Evolutionary conservation across 2,329 filamentous ascomycete genomes (phyloP).

Genomic region (Trichoderma koningiopsis): DNA sequence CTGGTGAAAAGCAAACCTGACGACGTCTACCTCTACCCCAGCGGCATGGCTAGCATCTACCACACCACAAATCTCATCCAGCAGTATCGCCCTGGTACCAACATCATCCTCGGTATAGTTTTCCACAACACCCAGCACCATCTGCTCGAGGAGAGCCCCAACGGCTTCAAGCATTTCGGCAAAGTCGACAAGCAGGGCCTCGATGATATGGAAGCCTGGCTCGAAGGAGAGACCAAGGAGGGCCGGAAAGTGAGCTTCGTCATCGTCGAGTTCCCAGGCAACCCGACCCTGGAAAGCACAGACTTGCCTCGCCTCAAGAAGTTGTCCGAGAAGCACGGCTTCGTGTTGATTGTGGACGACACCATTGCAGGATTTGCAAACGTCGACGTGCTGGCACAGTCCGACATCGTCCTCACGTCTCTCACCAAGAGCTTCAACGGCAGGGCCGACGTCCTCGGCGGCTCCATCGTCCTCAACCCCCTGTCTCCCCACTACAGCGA

Average conservation of each 20-base stretch:
- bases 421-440: constrained; percentile 64
- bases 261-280: constrained; percentile 50
- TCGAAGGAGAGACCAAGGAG: constrained; percentile 43
- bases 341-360: constrained; percentile 52
- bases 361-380: constrained; percentile 52
- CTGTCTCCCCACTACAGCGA: constrained; percentile 44
- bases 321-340: constrained; percentile 46
- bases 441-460: constrained; percentile 57
- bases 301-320: constrained; percentile 41
- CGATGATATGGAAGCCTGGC: constrained; percentile 48
- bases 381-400: constrained; percentile 51
- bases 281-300: constrained; percentile 40
- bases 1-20: constrained; percentile 31
- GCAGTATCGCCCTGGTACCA: constrained; percentile 38
- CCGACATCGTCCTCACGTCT: constrained; percentile 54
- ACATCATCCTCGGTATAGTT: constrained; percentile 52
- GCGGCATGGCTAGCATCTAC: constrained; percentile 58
- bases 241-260: constrained; percentile 48
- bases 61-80: constrained; percentile 44
- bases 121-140: constrained; percentile 54
- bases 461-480: constrained; percentile 53
- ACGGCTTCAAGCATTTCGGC: constrained; percentile 52
- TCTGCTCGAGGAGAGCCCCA: constrained; percentile 48
- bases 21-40: constrained; percentile 57
- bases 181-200: constrained; percentile 46